Base-by-base conservation (phyloP, 352 stramenopile species). In the Phytophthora agathidicida region DNA sequence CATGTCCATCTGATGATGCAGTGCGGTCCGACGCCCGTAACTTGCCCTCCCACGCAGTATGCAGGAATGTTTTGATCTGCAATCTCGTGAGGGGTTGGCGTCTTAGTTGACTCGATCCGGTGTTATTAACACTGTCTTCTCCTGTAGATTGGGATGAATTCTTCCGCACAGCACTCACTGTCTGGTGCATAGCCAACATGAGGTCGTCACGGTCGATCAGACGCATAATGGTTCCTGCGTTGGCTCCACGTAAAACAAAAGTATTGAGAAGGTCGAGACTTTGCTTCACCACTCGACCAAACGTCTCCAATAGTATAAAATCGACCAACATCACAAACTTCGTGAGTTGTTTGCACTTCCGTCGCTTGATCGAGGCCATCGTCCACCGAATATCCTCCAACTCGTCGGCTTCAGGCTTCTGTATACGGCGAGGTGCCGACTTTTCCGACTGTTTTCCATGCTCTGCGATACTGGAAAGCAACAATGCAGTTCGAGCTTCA, bases 341-440 rank as follows among this genome's bases (percentile, higher is more conserved):
- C 3, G 79, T 70, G 7, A 93, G 50, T 20, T 86, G 73, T 5
- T 52, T 47, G 36, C 83, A 93, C 16, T 77, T 81, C 5, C 79
- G 65, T 0, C 83, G 70, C 31, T 69, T 77, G 14, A 91, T 88
- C 1, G 83, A 80, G 6, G 80, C 83, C 43, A 91, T 65, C 1
- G 80, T 90, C 83, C 83, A 93, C 2, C 75, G 74, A 48, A 91
- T 85, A 23, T 87, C 64, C 23, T 83, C 73, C 14, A 84, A 14
- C 0, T 70, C 58, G 20, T 80, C 61, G n/a, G 58, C 11, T 19
- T 65, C 45, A 13, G 33, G 33, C n/a, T n/a, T n/a, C n/a, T n/a
- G n/a, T n/a, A 7, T 3, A 3, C 14, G 3, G 1, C 17, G 20
- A 19, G 65, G 52, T 10, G 59, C 27, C 10, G 68, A 26, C 20